These are phyloP conservation scores for Pythium scleroteichum DNA, from an alignment of 352 stramenopile species.

Conservation along the genomic window DNA sequence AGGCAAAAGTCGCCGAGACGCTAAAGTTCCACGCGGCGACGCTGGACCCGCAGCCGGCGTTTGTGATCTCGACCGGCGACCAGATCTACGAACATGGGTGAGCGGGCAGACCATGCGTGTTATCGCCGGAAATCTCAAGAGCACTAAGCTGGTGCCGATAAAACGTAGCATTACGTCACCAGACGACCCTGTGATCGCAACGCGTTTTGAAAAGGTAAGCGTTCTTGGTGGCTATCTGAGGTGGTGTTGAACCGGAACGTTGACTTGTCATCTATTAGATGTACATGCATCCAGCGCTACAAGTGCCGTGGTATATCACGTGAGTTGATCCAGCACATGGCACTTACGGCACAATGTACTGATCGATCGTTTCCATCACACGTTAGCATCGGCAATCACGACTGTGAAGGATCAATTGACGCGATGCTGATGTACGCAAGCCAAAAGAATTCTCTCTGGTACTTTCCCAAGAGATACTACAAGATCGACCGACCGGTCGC, in stretches of 20 bases:
- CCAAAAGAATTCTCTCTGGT: constrained; percentile 72
- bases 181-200: constrained; percentile 56
- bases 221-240: too few relatives aligned
- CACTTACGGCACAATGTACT: neutral
- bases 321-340: constrained; percentile 31
- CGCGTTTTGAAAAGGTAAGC: constrained; percentile 73
- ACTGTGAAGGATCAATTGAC: constrained; percentile 83
- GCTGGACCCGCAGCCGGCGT: constrained; percentile 63
- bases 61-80: constrained; percentile 83
- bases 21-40: constrained; percentile 57
- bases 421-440: constrained; percentile 81
- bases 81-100: constrained; percentile 88
- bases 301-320: constrained; percentile 87
- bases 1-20: constrained; percentile 60
- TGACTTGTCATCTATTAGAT: constrained; percentile 49
- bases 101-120: constrained; percentile 1
- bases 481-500: constrained; percentile 73
- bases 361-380: neutral
- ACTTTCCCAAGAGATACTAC: constrained; percentile 82
- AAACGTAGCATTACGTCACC: constrained; percentile 52
- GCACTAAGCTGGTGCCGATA: too few relatives aligned
- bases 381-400: constrained; percentile 83
- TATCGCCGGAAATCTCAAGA: too few relatives aligned
- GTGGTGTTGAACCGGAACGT: too few relatives aligned
- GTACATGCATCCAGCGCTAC: constrained; percentile 63